phyloP scores from a whole-genome alignment of 116 monocot species.

The Thalassia testudinum region DNA sequence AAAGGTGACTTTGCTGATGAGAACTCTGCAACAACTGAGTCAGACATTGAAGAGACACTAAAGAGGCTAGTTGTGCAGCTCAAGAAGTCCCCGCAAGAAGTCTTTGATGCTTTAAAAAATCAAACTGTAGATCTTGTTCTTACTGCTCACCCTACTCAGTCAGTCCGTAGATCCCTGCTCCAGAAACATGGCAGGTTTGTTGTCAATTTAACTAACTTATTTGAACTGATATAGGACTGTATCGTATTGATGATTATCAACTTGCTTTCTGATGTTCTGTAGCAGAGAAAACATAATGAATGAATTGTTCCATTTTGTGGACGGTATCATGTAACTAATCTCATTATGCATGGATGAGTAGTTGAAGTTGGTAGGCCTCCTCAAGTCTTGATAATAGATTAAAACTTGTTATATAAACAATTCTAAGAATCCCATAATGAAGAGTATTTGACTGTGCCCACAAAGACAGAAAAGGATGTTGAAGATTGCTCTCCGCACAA shows the following conservation, averaged over 20 bases:
- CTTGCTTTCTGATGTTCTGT: not conserved
- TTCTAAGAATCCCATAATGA: too few species aligned
- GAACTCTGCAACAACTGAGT: constrained; percentile 63
- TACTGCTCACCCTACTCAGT: constrained; percentile 96
- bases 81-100: constrained; percentile 58
- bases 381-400: too few species aligned
- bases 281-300: not conserved
- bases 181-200: constrained; percentile 93
- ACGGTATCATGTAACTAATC: too few species aligned
- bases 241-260: not conserved
- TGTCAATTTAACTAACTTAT: not conserved
- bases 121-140: constrained; percentile 90
- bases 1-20: constrained; percentile 77
- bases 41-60: constrained; percentile 84
- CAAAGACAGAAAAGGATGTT: too few species aligned
- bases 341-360: too few species aligned
- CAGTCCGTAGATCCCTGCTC: constrained; percentile 81
- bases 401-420: too few species aligned
- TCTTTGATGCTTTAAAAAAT: constrained; percentile 87
- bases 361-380: too few species aligned
- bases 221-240: not conserved
- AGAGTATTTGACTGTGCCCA: too few species aligned
- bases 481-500: too few species aligned
- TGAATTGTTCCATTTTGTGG: too few species aligned
- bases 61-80: constrained; percentile 67